A percentile compares a stretch with the other conserved stretches of the same genome.
Evolutionary conservation across 176 grass and related monocot genomes (phyloP).

Genomic region (Cymbopogon citratus): DNA sequence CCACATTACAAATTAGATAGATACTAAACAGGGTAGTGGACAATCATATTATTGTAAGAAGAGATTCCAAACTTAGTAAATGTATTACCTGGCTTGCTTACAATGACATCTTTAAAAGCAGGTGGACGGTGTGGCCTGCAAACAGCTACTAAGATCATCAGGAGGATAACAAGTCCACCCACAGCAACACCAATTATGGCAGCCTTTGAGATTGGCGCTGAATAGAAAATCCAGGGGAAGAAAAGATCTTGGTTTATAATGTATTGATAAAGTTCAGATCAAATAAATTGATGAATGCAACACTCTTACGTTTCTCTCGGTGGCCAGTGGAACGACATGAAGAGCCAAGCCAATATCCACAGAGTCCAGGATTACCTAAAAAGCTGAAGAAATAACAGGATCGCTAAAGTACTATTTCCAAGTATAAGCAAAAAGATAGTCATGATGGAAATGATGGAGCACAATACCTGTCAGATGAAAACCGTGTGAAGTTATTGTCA

Average conservation of each 20-base stretch:
- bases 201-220: constrained; percentile 77
- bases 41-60: not conserved
- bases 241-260: not conserved
- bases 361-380: constrained; percentile 83
- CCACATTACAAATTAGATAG: not conserved
- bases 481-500: constrained; percentile 85
- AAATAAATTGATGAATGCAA: constrained; percentile 5
- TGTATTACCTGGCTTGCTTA: constrained; percentile 81
- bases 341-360: constrained; percentile 88
- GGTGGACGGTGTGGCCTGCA: constrained; percentile 68
- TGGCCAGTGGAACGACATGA: constrained; percentile 44
- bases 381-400: constrained; percentile 49
- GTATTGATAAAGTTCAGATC: not conserved
- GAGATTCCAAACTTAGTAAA: not conserved
- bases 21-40: not conserved
- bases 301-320: constrained; percentile 50
- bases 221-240: not conserved
- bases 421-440: not conserved
- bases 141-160: constrained; percentile 82
- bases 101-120: constrained; percentile 62
- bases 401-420: not conserved
- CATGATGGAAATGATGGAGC: constrained; percentile 1
- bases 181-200: constrained; percentile 86
- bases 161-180: constrained; percentile 76
- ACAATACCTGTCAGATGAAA: constrained; percentile 72